These are phyloP conservation scores for Waltiozyma sp. DNA, from an alignment of 1,139 yeast genomes.

Conservation along the genomic window DNA sequence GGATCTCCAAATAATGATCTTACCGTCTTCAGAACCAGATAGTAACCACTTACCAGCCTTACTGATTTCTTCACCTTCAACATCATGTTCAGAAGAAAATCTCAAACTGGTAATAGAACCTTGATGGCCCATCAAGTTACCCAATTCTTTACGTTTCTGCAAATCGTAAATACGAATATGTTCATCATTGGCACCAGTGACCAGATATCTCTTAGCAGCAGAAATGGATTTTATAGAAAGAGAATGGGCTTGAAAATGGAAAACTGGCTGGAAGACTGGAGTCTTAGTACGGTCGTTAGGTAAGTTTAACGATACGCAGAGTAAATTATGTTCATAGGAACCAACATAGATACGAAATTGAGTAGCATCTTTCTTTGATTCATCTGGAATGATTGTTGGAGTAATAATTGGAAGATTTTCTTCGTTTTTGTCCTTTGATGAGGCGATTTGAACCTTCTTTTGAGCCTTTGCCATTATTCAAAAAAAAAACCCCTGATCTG, in stretches of 20 bases:
- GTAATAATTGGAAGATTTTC: constrained; percentile 9
- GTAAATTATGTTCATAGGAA: constrained; percentile 85
- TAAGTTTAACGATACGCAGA: constrained; percentile 69
- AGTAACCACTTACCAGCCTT: constrained; percentile 70
- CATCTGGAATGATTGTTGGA: constrained; percentile 15
- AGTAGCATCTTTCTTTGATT: constrained; percentile 3
- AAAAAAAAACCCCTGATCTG: too few relatives aligned
- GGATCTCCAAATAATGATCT: constrained; percentile 84
- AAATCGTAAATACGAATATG: constrained; percentile 89
- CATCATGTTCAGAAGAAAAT: constrained; percentile 36
- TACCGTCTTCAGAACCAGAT: constrained; percentile 88
- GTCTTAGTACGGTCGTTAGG: constrained; percentile 20
- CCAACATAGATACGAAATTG: constrained; percentile 81
- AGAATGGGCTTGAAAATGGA: constrained; percentile 92
- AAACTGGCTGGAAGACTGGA: constrained; percentile 80
- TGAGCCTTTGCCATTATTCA: neutral
- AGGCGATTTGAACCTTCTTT: constrained; percentile 2
- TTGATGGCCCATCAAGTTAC: constrained; percentile 79
- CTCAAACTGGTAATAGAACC: constrained; percentile 75
- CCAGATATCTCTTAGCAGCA: constrained; percentile 72
- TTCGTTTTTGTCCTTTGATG: constrained; percentile 1
- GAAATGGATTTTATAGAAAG: constrained; percentile 81
- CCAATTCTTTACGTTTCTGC: constrained; percentile 88
- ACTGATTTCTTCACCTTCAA: constrained; percentile 12
- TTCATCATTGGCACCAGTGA: constrained; percentile 94